Conservation (phyloP, 768 basidiomycete species). For the Serendipita vermifera region DNA sequence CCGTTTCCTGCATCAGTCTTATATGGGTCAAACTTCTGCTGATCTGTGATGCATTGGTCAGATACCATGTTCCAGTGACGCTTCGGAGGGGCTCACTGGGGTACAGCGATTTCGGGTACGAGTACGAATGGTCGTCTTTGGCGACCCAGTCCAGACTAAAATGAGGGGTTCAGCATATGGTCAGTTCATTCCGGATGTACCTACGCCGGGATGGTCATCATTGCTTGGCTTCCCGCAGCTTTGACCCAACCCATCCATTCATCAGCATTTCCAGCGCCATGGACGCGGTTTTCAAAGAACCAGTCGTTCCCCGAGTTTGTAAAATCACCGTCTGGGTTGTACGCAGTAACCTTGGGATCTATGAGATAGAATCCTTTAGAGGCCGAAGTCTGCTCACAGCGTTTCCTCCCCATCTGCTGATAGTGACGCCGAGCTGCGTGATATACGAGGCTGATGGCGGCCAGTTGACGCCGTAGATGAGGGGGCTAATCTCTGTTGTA, state of each 20-base stretch:
- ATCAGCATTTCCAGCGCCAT: constrained; percentile 29
- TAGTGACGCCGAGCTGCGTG: constrained; percentile 35
- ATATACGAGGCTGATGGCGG: constrained; percentile 36
- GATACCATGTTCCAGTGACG: too few species aligned
- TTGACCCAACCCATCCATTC: constrained; percentile 38
- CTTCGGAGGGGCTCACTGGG: constrained; percentile 25
- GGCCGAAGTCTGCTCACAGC: constrained; percentile 9
- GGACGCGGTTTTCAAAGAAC: constrained; percentile 43
- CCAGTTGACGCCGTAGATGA: constrained; percentile 45
- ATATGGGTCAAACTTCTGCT: constrained; percentile 35
- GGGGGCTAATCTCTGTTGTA: constrained; percentile 29
- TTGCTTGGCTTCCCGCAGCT: constrained; percentile 30
- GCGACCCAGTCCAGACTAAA: constrained; percentile 43
- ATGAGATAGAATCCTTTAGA: not conserved
- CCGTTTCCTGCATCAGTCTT: constrained; percentile 38
- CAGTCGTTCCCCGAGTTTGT: constrained; percentile 44
- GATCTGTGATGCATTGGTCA: constrained; percentile 24
- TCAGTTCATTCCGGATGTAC: constrained; percentile 17
- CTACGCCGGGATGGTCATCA: constrained; percentile 41
- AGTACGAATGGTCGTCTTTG: constrained; percentile 41
- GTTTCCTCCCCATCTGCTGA: constrained; percentile 40
- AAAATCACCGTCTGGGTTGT: constrained; percentile 38
- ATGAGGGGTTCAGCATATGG: not conserved
- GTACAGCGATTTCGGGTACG: constrained; percentile 33
- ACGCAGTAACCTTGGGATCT: constrained; percentile 39